Base-by-base conservation (phyloP, 225 moss, liverwort and hornwort genomes). In the Bryoerythrophyllum caledonicum region DNA sequence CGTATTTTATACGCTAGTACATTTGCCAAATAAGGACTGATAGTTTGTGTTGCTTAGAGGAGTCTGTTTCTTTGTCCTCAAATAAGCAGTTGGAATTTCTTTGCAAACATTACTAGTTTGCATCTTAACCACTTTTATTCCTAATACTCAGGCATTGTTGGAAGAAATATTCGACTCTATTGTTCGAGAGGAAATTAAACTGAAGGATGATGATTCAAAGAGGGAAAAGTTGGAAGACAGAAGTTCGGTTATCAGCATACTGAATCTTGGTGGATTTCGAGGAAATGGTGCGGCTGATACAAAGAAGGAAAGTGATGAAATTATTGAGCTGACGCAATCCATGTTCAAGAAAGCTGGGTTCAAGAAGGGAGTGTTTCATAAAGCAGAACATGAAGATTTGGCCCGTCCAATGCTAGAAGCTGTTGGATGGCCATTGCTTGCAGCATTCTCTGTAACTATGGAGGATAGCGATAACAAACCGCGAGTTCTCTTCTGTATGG, bases 341-440 rank as follows among this genome's bases (percentile, higher is more conserved):
- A 71, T 91, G 19, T 90, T 94, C 48, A 82, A 71, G 63, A 94
- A 87, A 78, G 88, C 88, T 77, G 92, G 90, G 38, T 86, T 90
- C 35, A 91, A 91, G 69, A 91, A 80, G 56, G 90, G 88, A 53
- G 85, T 94, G 54, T 91, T 94, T 66, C 79, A 90, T 64, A 91
- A 85, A 69, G 93, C 93, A 16, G 75, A 82, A 83, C 86, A 91
- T 43, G 70, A 86, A 63, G 91, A 94, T 67, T 79, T 94, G 81
- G 91, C 93, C 37, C 90, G 93, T 55, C 91, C 93, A 28, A 94
- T 94, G 91, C 85, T 94, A 24, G 93, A 94, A 67, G 88, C 93
- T 76, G 91, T 94, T 51, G 91, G 93, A 17, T 94, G 93, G 93
- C 93, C 93, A 71, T 85, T 94, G 63, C 82, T 94, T 15, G 93